These are phyloP conservation scores for Thalassiosira livingstoniorum DNA, from an alignment of 352 stramenopile genomes.

Conservation along the genomic window DNA sequence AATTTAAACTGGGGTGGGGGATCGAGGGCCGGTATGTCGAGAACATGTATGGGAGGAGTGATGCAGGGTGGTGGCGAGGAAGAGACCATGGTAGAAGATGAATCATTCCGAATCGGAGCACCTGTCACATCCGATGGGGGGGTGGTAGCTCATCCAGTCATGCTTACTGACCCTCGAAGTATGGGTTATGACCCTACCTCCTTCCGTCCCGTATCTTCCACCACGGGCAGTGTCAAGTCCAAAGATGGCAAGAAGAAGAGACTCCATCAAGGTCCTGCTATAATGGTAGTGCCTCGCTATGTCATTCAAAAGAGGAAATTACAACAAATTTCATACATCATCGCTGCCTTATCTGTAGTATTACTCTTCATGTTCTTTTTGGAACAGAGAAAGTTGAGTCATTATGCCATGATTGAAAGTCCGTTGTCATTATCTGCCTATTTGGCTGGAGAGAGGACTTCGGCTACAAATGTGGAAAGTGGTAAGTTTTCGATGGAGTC, in stretches of 20 bases:
- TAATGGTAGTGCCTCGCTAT: slow-evolving; percentile 34
- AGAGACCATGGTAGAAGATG: slow-evolving; percentile 4
- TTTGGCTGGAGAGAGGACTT: slow-evolving; percentile 37
- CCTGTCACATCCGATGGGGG: neutral
- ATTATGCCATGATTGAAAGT: slow-evolving; percentile 58
- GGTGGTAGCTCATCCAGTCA: slow-evolving; percentile 42
- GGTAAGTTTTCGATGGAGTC: neutral
- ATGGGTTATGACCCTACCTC: slow-evolving; percentile 40
- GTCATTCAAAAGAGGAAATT: slow-evolving; percentile 32
- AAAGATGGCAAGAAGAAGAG: slow-evolving; percentile 2
- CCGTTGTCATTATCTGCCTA: slow-evolving; percentile 49
- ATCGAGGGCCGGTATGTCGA: neutral
- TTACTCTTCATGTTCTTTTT: slow-evolving; percentile 50
- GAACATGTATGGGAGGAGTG: slow-evolving; percentile 4
- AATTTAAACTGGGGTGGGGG: neutral
- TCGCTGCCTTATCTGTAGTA: slow-evolving; percentile 25
- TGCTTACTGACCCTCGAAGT: slow-evolving; percentile 34
- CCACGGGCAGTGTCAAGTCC: neutral
- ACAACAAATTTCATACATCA: slow-evolving; percentile 37
- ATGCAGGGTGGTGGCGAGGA: neutral
- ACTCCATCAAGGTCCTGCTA: slow-evolving; percentile 10
- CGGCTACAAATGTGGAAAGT: neutral
- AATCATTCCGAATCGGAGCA: neutral
- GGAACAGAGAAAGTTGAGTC: slow-evolving; percentile 43
- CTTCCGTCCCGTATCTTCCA: neutral